phyloP scores from a whole-genome alignment of 2,329 filamentous ascomycete species.

The Sporothrix euskadiensis region DNA sequence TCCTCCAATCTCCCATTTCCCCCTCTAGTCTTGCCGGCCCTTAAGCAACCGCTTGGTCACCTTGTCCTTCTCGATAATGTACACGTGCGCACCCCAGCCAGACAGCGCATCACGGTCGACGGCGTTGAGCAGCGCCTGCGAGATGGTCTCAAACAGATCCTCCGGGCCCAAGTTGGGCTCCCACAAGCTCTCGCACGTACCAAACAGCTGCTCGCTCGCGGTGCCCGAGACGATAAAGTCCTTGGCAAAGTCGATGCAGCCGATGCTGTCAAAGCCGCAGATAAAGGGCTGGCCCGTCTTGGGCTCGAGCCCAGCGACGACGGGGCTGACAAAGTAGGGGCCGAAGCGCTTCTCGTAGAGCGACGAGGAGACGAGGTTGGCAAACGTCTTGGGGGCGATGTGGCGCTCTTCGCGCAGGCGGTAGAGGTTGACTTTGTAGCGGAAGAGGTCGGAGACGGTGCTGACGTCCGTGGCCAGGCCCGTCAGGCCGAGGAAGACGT shows the following conservation, averaged over 20 bases:
- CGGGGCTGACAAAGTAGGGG: slow-evolving; percentile 92
- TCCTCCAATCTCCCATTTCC: background rate
- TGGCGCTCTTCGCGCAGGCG: slow-evolving; percentile 95
- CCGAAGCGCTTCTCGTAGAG: slow-evolving; percentile 96
- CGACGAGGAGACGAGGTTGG: slow-evolving; percentile 87
- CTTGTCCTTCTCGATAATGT: slow-evolving; percentile 99
- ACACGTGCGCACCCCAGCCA: slow-evolving; percentile 97
- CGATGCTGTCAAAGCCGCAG: slow-evolving; percentile 98
- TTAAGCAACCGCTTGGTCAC: slow-evolving; percentile 98
- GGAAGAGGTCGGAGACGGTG: slow-evolving; percentile 94
- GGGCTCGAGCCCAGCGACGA: slow-evolving; percentile 91
- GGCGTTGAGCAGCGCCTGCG: slow-evolving; percentile 90
- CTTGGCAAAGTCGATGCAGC: slow-evolving; percentile 99
- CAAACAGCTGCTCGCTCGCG: slow-evolving; percentile 95
- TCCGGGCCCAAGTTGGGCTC: slow-evolving; percentile 94
- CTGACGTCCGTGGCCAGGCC: slow-evolving; percentile 94
- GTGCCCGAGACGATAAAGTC: slow-evolving; percentile 98
- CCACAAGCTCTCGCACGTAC: slow-evolving; percentile 97
- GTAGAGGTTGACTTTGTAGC: slow-evolving; percentile 99
- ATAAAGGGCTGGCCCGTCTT: slow-evolving; percentile 96
- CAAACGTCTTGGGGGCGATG: slow-evolving; percentile 92
- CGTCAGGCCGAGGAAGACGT: slow-evolving; percentile 88
- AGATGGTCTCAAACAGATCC: slow-evolving; percentile 97
- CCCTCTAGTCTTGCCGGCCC: slow-evolving; percentile 84
- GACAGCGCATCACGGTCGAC: slow-evolving; percentile 96